Evolutionary conservation across 768 basidiomycete species (phyloP).

Genomic region (Clitopilus passeckerianus): DNA sequence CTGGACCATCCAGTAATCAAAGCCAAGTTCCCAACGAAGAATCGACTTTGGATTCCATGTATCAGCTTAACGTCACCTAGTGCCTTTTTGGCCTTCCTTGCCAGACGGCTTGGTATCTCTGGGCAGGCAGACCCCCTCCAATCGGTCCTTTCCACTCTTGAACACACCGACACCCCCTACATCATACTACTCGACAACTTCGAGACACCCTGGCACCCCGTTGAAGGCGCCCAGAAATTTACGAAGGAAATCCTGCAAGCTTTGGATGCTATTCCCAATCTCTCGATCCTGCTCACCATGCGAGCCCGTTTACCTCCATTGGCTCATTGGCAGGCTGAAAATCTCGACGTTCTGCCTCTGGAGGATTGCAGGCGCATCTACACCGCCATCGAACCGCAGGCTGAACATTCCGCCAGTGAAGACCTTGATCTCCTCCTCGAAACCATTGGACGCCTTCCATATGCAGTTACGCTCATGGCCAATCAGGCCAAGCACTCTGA

Average conservation of each 20-base stretch:
- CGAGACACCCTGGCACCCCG: neutral
- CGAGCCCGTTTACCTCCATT: neutral
- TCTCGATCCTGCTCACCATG: constrained; percentile 1
- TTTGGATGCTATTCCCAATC: neutral
- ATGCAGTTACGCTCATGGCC: neutral
- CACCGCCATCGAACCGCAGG: neutral
- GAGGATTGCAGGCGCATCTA: neutral
- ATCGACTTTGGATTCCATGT: neutral
- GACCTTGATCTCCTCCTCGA: neutral
- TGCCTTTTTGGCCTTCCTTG: constrained; percentile 16
- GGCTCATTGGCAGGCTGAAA: neutral
- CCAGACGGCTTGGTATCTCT: constrained; percentile 13
- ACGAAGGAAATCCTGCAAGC: neutral
- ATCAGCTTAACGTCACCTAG: neutral
- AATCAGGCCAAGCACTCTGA: neutral
- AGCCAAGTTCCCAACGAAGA: neutral
- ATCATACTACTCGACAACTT: constrained; percentile 1
- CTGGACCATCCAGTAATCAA: neutral
- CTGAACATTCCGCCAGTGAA: neutral
- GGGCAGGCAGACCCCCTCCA: constrained; percentile 12
- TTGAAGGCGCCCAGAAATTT: neutral
- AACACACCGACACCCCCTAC: constrained; percentile 2
- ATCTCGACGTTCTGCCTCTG: neutral
- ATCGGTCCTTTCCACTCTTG: constrained; percentile 18
- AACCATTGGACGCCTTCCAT: neutral